Evolutionary conservation across 106 monocot genomes (phyloP).

Genomic region (Dactylorhiza incarnata): DNA sequence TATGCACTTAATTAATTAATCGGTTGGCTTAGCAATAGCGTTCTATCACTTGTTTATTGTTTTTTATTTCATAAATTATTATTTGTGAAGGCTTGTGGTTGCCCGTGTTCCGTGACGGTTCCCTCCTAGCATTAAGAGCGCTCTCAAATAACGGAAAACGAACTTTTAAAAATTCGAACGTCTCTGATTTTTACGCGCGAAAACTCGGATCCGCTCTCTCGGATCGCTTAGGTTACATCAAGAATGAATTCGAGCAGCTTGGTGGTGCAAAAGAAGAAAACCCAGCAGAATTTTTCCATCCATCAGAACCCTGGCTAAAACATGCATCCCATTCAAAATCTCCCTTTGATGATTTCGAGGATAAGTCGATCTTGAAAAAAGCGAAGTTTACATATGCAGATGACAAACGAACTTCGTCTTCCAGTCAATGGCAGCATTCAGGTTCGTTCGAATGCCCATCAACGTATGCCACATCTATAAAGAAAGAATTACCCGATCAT

Average conservation of each 20-base stretch:
- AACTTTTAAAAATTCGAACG: too few species aligned
- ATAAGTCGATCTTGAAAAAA: constrained; percentile 33
- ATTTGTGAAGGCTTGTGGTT: too few species aligned
- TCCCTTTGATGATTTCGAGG: constrained; percentile 23
- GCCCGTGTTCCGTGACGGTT: too few species aligned
- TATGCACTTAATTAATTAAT: too few species aligned
- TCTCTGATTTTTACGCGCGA: too few species aligned
- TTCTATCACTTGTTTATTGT: too few species aligned
- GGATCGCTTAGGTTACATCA: too few species aligned
- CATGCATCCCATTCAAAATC: constrained; percentile 14
- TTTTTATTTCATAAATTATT: too few species aligned
- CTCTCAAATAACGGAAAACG: too few species aligned
- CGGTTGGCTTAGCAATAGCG: too few species aligned
- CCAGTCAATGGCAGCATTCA: constrained; percentile 1
- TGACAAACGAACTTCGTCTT: constrained; percentile 19
- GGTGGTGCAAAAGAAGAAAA: constrained; percentile 11
- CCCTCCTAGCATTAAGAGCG: too few species aligned
- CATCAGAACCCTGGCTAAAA: constrained; percentile 12
- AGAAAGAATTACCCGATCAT: constrained; percentile 18
- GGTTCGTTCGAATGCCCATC: constrained; percentile 2
- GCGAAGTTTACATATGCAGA: constrained; percentile 21
- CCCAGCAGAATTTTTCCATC: constrained; percentile 8
- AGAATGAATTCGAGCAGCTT: constrained; percentile 12
- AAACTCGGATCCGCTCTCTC: too few species aligned
- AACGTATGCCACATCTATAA: constrained; percentile 3